Percentiles rank a stretch among this genome's conserved stretches.
Evolutionary conservation across 306 rosid genomes (phyloP).

Genomic region (Dalbergia cultrata): DNA sequence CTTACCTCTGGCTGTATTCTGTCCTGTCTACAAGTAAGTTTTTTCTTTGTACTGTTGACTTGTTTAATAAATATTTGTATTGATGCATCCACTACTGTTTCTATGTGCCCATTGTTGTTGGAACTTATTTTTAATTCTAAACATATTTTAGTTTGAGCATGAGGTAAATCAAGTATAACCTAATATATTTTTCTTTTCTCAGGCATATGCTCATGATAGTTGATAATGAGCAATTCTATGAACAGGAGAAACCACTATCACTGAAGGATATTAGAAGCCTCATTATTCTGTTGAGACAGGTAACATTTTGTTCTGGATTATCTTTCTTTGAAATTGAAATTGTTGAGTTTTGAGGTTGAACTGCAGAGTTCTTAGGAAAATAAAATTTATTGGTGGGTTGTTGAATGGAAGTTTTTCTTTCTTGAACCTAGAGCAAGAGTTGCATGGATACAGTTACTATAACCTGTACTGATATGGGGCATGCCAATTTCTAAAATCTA

Average conservation of each 20-base stretch:
- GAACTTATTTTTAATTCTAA: constrained; percentile 22
- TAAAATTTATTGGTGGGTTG: constrained; percentile 17
- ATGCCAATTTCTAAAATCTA: neutral
- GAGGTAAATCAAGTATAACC: constrained; percentile 35
- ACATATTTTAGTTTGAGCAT: constrained; percentile 41
- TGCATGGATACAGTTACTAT: neutral
- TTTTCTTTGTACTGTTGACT: constrained; percentile 25
- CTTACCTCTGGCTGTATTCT: constrained; percentile 83
- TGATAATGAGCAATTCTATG: constrained; percentile 96
- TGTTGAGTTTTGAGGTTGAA: constrained; percentile 39
- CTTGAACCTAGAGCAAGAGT: neutral
- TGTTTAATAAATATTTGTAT: constrained; percentile 26
- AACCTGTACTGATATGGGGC: neutral
- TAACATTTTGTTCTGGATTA: constrained; percentile 47
- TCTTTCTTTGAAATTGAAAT: constrained; percentile 31
- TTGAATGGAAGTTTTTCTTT: constrained; percentile 18
- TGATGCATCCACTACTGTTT: constrained; percentile 21
- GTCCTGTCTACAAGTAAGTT: constrained; percentile 88
- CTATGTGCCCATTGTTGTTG: constrained; percentile 20
- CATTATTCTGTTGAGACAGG: constrained; percentile 92
- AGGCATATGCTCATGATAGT: constrained; percentile 97
- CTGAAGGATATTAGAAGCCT: constrained; percentile 84
- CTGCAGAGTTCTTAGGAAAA: constrained; percentile 14
- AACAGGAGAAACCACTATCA: constrained; percentile 94
- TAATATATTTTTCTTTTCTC: constrained; percentile 49